A percentile compares a stretch with the other conserved stretches of the same genome.
phyloP scores from a whole-genome alignment of 2,329 filamentous ascomycete genomes.

The Neofusicoccum sp. region DNA sequence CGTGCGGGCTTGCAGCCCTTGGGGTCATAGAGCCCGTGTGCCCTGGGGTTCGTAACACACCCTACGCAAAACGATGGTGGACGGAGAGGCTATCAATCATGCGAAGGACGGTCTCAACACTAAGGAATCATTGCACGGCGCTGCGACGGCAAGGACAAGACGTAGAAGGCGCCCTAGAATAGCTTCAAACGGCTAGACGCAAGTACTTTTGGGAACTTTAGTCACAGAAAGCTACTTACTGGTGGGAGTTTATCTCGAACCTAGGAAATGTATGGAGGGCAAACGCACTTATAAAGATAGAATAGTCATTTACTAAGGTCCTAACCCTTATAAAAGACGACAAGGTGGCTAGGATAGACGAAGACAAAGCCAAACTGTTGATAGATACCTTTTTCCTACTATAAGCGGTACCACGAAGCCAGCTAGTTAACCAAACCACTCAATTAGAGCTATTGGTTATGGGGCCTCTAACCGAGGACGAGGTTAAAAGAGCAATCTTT shows the following conservation, averaged over 20 bases:
- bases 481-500: not conserved
- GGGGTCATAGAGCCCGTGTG: too few relatives aligned
- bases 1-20: too few relatives aligned
- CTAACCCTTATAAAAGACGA: not conserved
- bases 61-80: not conserved
- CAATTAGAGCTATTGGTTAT: not conserved
- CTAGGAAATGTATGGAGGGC: not conserved
- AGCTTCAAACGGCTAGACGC: not conserved
- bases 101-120: not conserved
- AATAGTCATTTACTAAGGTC: not conserved
- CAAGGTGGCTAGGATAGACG: not conserved
- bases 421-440: too few relatives aligned
- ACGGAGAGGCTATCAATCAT: not conserved
- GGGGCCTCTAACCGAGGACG: not conserved
- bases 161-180: not conserved
- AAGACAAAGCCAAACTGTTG: conserved; percentile 7
- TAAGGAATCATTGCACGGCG: not conserved
- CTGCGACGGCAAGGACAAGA: not conserved
- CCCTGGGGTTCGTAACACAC: too few relatives aligned
- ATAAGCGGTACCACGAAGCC: not conserved
- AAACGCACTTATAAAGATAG: too few relatives aligned
- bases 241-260: not conserved
- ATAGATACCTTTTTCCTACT: conserved; percentile 3
- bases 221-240: not conserved
- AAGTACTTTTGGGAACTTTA: not conserved